Base-by-base conservation (phyloP, 1,284 basidiomycete species). In the Mycena sp. region DNA sequence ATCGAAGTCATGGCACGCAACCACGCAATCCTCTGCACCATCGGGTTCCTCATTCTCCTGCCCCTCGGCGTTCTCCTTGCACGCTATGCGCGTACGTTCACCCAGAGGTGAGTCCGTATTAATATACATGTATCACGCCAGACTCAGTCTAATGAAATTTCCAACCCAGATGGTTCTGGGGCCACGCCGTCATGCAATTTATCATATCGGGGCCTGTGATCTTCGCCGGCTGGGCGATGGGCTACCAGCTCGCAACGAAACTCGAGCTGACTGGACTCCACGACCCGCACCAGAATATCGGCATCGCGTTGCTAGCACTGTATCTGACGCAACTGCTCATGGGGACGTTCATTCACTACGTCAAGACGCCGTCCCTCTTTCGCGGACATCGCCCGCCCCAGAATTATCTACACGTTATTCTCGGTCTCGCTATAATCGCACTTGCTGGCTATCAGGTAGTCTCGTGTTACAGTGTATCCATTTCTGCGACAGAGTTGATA, bases 31-130 rank as follows among this genome's bases (percentile, higher is more conserved):
- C 75, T 86, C 35, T 82, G 80, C 45, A 75, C 80, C 3, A 71
- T 85, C 41, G 87, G 85, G 2, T 88, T 89, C 68, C 77, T 90
- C 65, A 74, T 90, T 49, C 69, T 90, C 3, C 76, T 90, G 0
- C 89, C 89, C 1, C 61, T 86, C 25, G 89, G 87, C 4, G 81
- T 81, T 10, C 76, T 91, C 59, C 72, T 87, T 28, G 85, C 87
- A 2, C 81, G 89, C 59, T 85, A 83, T 64, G 75, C 82, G 2
- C 81, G 89, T 49, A 88, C 79, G 64, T 85, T 78, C 72, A 81
- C 76, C 25, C 75, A 73, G 26, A 74, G 70, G 84, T 83, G 63
- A 65, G 77, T 23, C 45, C 4, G 14, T 35, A 7, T 9, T 14
- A 7, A 9, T 7, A 14, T 35, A 7, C 9, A 7, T 14, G 32